Percentiles rank a stretch among this genome's conserved stretches.
Conservation (phyloP, 768 basidiomycete species). For the Coprinellus aureogranulatus region DNA sequence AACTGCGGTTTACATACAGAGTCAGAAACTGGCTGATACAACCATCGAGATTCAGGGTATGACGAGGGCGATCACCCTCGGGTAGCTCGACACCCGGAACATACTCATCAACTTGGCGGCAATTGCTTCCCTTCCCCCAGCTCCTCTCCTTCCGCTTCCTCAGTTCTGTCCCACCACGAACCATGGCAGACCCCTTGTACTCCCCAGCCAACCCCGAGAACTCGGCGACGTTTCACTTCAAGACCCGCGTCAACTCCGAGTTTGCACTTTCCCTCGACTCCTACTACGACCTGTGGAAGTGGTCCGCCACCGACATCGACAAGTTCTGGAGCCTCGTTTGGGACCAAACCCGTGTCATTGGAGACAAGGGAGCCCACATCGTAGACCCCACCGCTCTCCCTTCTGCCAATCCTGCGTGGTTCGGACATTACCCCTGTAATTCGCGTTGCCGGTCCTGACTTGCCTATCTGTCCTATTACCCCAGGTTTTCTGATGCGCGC, state of each 20-base stretch:
- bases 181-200: slow-evolving; percentile 35
- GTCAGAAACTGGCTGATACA: no score
- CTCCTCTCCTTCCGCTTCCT: slow-evolving; percentile 7
- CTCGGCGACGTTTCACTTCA: slow-evolving; percentile 50
- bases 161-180: slow-evolving; percentile 1
- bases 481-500: slow-evolving; percentile 53
- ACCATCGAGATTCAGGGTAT: slow-evolving; percentile 4
- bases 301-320: slow-evolving; percentile 61
- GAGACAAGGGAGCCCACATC: slow-evolving; percentile 58
- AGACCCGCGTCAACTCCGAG: slow-evolving; percentile 47
- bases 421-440: slow-evolving; percentile 7
- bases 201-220: slow-evolving; percentile 38
- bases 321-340: slow-evolving; percentile 74
- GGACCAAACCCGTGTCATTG: slow-evolving; percentile 63
- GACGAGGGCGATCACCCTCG: no score
- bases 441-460: slow-evolving; percentile 1
- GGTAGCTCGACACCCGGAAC: no score
- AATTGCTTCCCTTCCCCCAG: not conserved
- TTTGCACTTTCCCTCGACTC: slow-evolving; percentile 43
- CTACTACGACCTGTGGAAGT: slow-evolving; percentile 64
- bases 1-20: no score
- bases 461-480: slow-evolving; percentile 10
- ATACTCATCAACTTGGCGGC: no score
- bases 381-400: slow-evolving; percentile 56
- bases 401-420: slow-evolving; percentile 68